Conservation (phyloP, 768 basidiomycete species). For the Myochromella boudieri region DNA sequence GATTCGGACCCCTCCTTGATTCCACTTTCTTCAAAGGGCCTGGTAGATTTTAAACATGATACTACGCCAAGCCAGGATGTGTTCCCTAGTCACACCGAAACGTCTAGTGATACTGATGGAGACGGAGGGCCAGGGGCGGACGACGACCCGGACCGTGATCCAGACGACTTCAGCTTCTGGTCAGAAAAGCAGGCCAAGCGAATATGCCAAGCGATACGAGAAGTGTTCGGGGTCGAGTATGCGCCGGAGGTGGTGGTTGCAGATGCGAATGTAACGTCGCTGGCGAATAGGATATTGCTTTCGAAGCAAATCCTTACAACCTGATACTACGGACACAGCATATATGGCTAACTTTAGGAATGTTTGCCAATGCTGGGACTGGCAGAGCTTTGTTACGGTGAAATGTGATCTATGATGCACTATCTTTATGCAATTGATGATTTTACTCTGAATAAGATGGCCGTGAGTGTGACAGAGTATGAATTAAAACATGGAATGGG, state of each 20-base stretch:
- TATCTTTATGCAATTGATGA: no score
- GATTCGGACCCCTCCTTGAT: conserved; percentile 84
- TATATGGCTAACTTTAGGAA: no score
- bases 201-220: conserved; percentile 76
- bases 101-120: neutral
- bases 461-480: no score
- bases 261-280: conserved; percentile 85
- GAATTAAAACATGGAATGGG: no score
- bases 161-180: conserved; percentile 96
- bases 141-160: conserved; percentile 49
- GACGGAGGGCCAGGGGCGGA: neutral
- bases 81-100: neutral
- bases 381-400: no score
- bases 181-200: conserved; percentile 86
- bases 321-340: conserved; percentile 2
- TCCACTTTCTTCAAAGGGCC: conserved; percentile 62
- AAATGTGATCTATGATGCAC: no score
- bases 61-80: conserved; percentile 21
- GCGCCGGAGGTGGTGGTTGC: conserved; percentile 89
- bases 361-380: no score
- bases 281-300: conserved; percentile 82
- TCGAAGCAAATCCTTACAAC: conserved; percentile 58
- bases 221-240: conserved; percentile 87
- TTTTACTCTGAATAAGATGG: no score
- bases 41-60: no score